Conservation (phyloP, 306 rosid species). For the Alnus rubra region DNA sequence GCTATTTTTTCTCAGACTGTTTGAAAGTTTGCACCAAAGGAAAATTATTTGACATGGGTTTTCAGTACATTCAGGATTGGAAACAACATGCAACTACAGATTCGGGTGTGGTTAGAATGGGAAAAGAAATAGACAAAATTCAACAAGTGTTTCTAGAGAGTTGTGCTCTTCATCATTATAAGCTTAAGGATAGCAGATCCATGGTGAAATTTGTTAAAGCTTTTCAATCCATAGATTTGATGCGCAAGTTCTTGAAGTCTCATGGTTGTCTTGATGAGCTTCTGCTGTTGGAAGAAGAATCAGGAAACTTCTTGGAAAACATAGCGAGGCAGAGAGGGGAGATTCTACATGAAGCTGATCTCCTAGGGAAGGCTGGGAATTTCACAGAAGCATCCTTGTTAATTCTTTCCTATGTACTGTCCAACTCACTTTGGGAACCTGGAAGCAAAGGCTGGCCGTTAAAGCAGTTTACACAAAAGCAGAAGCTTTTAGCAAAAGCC, state of each 20-base stretch:
- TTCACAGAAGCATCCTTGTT: slow-evolving; percentile 48
- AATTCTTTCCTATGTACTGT: slow-evolving; percentile 46
- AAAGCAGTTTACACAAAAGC: slow-evolving; percentile 44
- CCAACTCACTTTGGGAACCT: slow-evolving; percentile 63
- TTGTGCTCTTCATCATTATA: slow-evolving; percentile 57
- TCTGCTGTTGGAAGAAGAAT: slow-evolving; percentile 62
- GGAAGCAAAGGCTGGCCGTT: slow-evolving; percentile 78
- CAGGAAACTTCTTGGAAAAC: slow-evolving; percentile 56
- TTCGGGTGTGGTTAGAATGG: slow-evolving; percentile 10
- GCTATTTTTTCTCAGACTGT: no score
- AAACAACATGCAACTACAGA: slow-evolving; percentile 7
- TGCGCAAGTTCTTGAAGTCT: slow-evolving; percentile 57
- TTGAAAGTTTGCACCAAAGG: no score
- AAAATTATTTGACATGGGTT: no score
- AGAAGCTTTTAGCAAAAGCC: slow-evolving; percentile 51
- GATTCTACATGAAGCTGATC: slow-evolving; percentile 39
- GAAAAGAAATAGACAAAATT: slow-evolving; percentile 31
- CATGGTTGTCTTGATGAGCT: slow-evolving; percentile 55
- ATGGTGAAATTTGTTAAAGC: slow-evolving; percentile 77
- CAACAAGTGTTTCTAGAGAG: slow-evolving; percentile 59
- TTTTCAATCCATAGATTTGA: slow-evolving; percentile 49
- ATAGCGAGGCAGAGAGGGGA: slow-evolving; percentile 62
- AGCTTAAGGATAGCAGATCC: slow-evolving; percentile 42
- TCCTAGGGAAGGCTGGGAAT: slow-evolving; percentile 56
- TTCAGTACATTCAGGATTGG: no score